Evolutionary conservation across 495 filamentous ascomycete genomes (phyloP).

Genomic region (Podospora didyma): DNA sequence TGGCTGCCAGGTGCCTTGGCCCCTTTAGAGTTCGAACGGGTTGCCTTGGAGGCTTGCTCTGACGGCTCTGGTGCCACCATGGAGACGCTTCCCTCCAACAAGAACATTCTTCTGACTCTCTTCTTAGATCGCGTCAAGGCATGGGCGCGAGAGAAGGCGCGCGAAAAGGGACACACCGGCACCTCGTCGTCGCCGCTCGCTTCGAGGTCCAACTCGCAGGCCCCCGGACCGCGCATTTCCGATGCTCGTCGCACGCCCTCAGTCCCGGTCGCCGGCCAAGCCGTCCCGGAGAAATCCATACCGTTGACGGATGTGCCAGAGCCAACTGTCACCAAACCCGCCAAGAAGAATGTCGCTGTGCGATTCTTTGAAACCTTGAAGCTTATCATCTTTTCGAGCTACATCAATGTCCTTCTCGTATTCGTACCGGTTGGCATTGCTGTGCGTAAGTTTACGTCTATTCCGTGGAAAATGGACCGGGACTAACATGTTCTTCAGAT

Average conservation of each 20-base stretch:
- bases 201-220: not conserved
- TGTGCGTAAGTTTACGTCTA: slow-evolving; percentile 43
- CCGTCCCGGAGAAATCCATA: not conserved
- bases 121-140: slow-evolving; percentile 5
- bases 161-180: slow-evolving; percentile 5
- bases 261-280: not conserved
- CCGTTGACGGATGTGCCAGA: not conserved
- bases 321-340: not conserved
- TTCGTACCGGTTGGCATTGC: slow-evolving; percentile 78
- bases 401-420: slow-evolving; percentile 71
- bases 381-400: slow-evolving; percentile 58
- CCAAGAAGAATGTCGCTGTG: slow-evolving; percentile 15
- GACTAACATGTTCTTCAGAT: not conserved
- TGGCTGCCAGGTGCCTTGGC: too few relatives aligned
- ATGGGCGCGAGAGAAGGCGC: slow-evolving; percentile 7
- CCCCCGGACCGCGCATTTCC: not conserved
- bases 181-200: not conserved
- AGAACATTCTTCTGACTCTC: not conserved
- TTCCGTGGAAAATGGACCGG: slow-evolving; percentile 4
- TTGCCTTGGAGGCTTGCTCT: too few relatives aligned
- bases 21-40: too few relatives aligned
- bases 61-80: too few relatives aligned
- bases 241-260: not conserved
- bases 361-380: slow-evolving; percentile 50
- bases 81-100: too few relatives aligned